Base-by-base conservation (phyloP, 164 flowering plant genomes). In the Piper longum region DNA sequence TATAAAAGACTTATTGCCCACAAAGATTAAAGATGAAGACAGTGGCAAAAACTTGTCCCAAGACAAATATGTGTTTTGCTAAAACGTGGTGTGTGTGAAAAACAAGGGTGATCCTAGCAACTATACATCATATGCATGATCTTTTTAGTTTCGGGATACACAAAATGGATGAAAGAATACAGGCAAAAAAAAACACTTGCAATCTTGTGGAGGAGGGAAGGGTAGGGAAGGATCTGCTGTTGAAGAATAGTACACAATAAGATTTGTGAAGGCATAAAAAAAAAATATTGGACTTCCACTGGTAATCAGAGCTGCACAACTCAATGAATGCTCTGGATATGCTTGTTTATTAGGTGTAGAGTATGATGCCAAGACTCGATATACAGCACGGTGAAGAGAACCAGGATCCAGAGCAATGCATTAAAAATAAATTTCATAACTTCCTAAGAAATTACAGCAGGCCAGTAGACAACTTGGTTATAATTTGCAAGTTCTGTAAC, bases 141-240 rank as follows among this genome's bases (percentile, higher is more conserved):
- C 2, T 3, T 56, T 56, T 1, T n/a, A 16, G 6, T 56, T n/a
- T 56, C 2, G 48, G 56, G n/a, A 16, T 62, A 16, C 17, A 51
- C 3, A 16, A 62, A 62, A 4, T 7, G 16, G 17, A 52, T 16
- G 19, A n/a, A 11, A 36, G 18, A 11, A 44, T 41, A 9, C 12
- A 45, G 12, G 45, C 8, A 56, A 11, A 18, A 62, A 16, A 42
- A 1, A 3, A 75, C 99, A 75, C 99, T 90, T 77, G 90, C 99
- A 93, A 70, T 93, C 93, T 54, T 93, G 99, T 16, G 97, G 97
- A 36, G 99, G 99, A 72, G 99, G 99, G 72, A 84, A 93, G 69
- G 96, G 97, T 67, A 90, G 80, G 55, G 82, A 14, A 41, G 89
- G 82, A 62, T 90, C 93, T 18, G 99, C 99, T 41, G 96, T 87